A percentile compares a stretch with the other conserved stretches of the same genome.
Evolutionary conservation across 2,329 filamentous ascomycete species (phyloP).

Genomic region (Chrysoporthe austroafricana): DNA sequence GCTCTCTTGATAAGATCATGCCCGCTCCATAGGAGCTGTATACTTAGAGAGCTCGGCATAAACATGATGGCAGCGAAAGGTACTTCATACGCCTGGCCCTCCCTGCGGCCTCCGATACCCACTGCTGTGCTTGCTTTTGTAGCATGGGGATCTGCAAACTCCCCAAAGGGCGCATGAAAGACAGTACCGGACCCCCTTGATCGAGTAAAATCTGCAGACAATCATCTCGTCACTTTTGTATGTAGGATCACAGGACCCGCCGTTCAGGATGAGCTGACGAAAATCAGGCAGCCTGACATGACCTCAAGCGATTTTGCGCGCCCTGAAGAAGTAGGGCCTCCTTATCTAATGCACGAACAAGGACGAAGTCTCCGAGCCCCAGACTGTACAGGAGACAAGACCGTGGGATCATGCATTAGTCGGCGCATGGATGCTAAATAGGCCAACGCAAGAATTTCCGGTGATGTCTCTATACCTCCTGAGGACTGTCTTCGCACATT

Average conservation of each 20-base stretch:
- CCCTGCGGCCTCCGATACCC: not conserved
- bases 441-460: not conserved
- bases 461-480: too few relatives aligned
- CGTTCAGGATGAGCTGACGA: not conserved
- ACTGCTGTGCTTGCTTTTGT: not conserved
- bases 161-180: too few relatives aligned
- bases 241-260: constrained; percentile 3
- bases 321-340: not conserved
- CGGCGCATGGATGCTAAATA: not conserved
- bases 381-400: not conserved
- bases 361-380: not conserved
- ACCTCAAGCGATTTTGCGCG: not conserved
- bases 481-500: too few relatives aligned
- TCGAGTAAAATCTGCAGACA: not conserved
- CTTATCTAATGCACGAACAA: not conserved
- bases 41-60: not conserved
- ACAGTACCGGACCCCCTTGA: not conserved
- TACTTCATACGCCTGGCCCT: not conserved
- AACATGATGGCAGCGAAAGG: not conserved
- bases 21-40: not conserved
- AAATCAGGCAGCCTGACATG: not conserved
- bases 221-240: not conserved
- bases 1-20: too few relatives aligned
- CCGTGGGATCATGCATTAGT: constrained; percentile 8
- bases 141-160: not conserved